Conservation (phyloP, 129 eudicot species). For the Tagetes erecta region DNA sequence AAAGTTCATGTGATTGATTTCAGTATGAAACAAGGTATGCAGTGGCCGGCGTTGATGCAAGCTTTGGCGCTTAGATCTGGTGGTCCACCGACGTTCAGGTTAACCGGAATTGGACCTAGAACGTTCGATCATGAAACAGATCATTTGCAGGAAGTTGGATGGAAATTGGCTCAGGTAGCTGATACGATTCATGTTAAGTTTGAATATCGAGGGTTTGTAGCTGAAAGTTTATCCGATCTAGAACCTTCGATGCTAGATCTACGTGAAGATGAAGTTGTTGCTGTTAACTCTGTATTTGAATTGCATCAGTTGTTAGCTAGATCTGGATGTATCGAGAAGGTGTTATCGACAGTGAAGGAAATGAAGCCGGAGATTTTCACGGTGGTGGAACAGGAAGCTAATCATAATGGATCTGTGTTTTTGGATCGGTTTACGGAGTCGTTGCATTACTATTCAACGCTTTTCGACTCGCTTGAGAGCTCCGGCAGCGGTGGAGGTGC, state of each 20-base stretch:
- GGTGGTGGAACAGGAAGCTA: conserved; percentile 75
- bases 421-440: conserved; percentile 79
- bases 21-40: conserved; percentile 86
- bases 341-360: conserved; percentile 42
- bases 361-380: conserved; percentile 66
- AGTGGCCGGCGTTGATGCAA: conserved; percentile 91
- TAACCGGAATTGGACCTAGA: conserved; percentile 71
- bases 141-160: conserved; percentile 69
- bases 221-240: conserved; percentile 62
- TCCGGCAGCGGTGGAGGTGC: conserved; percentile 19
- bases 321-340: conserved; percentile 58
- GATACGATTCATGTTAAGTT: conserved; percentile 63
- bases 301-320: conserved; percentile 60
- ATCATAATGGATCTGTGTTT: conserved; percentile 66
- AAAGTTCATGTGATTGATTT: conserved; percentile 85
- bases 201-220: conserved; percentile 57
- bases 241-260: conserved; percentile 56
- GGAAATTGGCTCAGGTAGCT: conserved; percentile 73
- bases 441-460: conserved; percentile 69
- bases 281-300: conserved; percentile 76
- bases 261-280: conserved; percentile 59
- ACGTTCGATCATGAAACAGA: conserved; percentile 56
- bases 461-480: conserved; percentile 76
- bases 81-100: conserved; percentile 76
- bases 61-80: conserved; percentile 67